A percentile compares a stretch with the other conserved stretches of the same genome.
phyloP scores from a whole-genome alignment of 306 rosid species.

The Notholithocarpus densiflorus region DNA sequence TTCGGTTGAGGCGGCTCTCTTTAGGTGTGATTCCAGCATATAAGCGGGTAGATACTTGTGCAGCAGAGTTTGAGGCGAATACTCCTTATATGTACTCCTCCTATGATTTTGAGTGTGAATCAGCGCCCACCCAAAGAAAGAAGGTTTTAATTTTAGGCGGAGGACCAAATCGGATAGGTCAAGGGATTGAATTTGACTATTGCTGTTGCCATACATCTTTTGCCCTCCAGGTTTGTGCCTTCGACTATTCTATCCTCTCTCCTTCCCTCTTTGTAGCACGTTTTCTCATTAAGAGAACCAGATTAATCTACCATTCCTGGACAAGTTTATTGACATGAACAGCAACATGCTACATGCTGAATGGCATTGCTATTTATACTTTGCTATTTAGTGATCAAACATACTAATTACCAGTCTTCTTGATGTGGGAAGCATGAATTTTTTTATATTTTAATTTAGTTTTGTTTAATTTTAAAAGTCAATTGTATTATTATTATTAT shows the following conservation, averaged over 20 bases:
- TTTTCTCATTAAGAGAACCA: not conserved
- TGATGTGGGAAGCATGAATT: too few species aligned
- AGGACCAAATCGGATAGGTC: slow-evolving; percentile 98
- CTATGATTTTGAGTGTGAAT: slow-evolving; percentile 95
- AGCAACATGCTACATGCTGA: not conserved
- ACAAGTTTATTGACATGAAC: not conserved
- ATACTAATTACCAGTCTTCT: not conserved
- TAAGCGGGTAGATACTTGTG: slow-evolving; percentile 96
- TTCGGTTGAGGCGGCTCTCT: slow-evolving; percentile 60
- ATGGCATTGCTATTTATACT: not conserved
- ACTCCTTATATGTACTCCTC: slow-evolving; percentile 99
- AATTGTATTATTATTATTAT: too few species aligned
- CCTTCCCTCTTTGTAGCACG: not conserved
- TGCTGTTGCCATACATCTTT: slow-evolving; percentile 97
- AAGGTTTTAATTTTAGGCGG: slow-evolving; percentile 96
- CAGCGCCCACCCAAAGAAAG: slow-evolving; percentile 75
- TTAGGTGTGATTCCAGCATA: slow-evolving; percentile 75
- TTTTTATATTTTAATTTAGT: too few species aligned
- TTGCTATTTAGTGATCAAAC: not conserved
- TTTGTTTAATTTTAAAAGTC: too few species aligned
- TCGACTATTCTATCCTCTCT: slow-evolving; percentile 3
- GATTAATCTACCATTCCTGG: not conserved
- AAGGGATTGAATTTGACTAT: slow-evolving; percentile 98
- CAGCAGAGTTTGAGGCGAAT: slow-evolving; percentile 99
- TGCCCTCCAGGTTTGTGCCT: slow-evolving; percentile 75